Conservation (phyloP, 2,329 filamentous ascomycete species). For the Arthrobotrys iridis region DNA sequence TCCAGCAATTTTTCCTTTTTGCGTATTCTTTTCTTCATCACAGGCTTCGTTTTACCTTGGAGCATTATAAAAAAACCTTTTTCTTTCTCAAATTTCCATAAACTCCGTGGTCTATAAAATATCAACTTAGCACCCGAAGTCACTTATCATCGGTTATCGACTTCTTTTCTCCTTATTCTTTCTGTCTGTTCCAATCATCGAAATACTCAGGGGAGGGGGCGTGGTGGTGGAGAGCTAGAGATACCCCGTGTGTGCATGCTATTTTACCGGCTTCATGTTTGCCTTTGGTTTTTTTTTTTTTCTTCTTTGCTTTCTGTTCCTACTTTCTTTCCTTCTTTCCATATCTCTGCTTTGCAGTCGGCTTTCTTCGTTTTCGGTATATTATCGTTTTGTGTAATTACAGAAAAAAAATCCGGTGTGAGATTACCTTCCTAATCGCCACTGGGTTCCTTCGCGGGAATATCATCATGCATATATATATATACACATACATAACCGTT, state of each 20-base stretch:
- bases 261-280: constrained; percentile 33
- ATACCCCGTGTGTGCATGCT: constrained; percentile 49
- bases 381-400: constrained; percentile 56
- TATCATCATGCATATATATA: constrained; percentile 35
- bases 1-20: constrained; percentile 19
- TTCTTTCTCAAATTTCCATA: not conserved
- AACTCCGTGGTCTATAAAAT: constrained; percentile 38
- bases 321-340: constrained; percentile 41
- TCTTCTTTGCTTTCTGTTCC: constrained; percentile 41
- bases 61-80: constrained; percentile 39
- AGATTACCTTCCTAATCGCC: constrained; percentile 26
- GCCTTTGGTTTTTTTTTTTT: constrained; percentile 33
- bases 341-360: constrained; percentile 42
- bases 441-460: constrained; percentile 39
- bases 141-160: constrained; percentile 11
- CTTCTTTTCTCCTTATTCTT: constrained; percentile 35
- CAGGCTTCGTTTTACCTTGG: constrained; percentile 29
- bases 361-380: constrained; percentile 55
- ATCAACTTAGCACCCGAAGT: constrained; percentile 23
- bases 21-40: constrained; percentile 44
- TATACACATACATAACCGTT: not conserved
- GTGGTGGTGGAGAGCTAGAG: constrained; percentile 34
- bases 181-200: constrained; percentile 34
- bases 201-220: constrained; percentile 20
- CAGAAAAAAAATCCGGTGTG: constrained; percentile 35